Conservation (phyloP, 495 filamentous ascomycete species). For the Trichoderma asperelloides region DNA sequence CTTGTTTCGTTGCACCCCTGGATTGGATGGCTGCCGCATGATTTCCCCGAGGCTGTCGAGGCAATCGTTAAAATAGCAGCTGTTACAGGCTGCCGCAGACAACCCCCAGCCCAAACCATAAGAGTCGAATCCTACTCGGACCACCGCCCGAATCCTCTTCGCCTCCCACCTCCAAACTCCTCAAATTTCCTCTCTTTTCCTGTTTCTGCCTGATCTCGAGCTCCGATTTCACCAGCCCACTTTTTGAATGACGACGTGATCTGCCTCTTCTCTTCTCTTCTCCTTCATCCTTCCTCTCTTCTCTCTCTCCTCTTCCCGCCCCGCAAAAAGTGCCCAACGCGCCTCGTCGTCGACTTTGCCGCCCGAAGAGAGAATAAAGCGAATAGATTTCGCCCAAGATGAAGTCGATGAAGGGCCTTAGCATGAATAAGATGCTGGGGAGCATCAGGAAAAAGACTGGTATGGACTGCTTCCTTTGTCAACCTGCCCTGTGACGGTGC, state of each 20-base stretch:
- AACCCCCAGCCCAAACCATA: too few relatives aligned
- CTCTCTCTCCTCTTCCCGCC: background rate
- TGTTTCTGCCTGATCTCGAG: too few relatives aligned
- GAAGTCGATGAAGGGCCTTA: slow-evolving; percentile 34
- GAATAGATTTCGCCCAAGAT: slow-evolving; percentile 2
- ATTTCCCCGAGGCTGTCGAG: too few relatives aligned
- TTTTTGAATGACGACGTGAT: background rate
- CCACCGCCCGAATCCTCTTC: too few relatives aligned
- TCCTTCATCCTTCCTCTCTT: background rate
- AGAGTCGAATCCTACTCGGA: too few relatives aligned
- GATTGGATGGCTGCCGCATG: too few relatives aligned
- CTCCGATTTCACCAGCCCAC: background rate
- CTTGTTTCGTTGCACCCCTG: too few relatives aligned
- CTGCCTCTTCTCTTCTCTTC: background rate
- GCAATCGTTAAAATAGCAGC: too few relatives aligned
- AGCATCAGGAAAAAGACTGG: slow-evolving; percentile 35
- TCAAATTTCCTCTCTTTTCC: too few relatives aligned
- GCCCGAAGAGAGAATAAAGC: background rate
- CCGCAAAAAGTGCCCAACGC: slow-evolving; percentile 6
- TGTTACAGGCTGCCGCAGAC: too few relatives aligned
- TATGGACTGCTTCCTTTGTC: slow-evolving; percentile 10
- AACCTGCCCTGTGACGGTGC: background rate
- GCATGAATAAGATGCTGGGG: slow-evolving; percentile 47
- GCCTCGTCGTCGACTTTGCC: background rate
- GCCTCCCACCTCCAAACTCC: too few relatives aligned